phyloP scores from a whole-genome alignment of 2,329 filamentous ascomycete species.

The Colletotrichum destructivum region DNA sequence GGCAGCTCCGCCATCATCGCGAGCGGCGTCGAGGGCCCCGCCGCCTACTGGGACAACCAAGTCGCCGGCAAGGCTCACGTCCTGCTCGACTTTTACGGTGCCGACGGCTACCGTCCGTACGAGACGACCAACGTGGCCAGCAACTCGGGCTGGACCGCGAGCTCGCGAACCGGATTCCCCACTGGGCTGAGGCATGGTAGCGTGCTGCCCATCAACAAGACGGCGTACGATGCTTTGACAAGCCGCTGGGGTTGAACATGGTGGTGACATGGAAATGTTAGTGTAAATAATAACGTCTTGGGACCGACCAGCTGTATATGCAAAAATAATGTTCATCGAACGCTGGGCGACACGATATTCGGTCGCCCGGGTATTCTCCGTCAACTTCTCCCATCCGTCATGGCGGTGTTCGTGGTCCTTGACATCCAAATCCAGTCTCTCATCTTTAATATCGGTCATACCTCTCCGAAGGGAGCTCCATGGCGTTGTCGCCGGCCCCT shows the following conservation, averaged over 20 bases:
- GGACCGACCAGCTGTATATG: background rate
- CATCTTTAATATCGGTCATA: background rate
- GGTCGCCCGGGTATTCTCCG: background rate
- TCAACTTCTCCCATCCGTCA: background rate
- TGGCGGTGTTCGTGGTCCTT: background rate
- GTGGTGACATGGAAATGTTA: background rate
- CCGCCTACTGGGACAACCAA: slow-evolving; percentile 60
- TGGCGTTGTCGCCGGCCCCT: slow-evolving; percentile 1
- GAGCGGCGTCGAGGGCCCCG: slow-evolving; percentile 60
- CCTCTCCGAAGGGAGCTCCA: background rate
- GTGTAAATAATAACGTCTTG: background rate
- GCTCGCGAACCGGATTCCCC: slow-evolving; percentile 59
- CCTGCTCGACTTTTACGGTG: slow-evolving; percentile 65
- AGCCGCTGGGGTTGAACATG: slow-evolving; percentile 11
- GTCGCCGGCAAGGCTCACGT: slow-evolving; percentile 59
- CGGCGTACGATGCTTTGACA: slow-evolving; percentile 54
- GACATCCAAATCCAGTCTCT: background rate
- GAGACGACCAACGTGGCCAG: slow-evolving; percentile 59
- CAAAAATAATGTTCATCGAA: background rate
- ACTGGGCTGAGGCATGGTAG: slow-evolving; percentile 66
- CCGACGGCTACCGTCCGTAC: slow-evolving; percentile 65
- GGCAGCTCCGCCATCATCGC: slow-evolving; percentile 59
- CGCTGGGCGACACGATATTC: background rate
- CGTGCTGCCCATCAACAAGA: slow-evolving; percentile 63
- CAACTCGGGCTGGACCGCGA: slow-evolving; percentile 62